These are phyloP conservation scores for Ampelomyces quisqualis DNA, from an alignment of 2,329 filamentous ascomycete genomes.

Conservation along the genomic window DNA sequence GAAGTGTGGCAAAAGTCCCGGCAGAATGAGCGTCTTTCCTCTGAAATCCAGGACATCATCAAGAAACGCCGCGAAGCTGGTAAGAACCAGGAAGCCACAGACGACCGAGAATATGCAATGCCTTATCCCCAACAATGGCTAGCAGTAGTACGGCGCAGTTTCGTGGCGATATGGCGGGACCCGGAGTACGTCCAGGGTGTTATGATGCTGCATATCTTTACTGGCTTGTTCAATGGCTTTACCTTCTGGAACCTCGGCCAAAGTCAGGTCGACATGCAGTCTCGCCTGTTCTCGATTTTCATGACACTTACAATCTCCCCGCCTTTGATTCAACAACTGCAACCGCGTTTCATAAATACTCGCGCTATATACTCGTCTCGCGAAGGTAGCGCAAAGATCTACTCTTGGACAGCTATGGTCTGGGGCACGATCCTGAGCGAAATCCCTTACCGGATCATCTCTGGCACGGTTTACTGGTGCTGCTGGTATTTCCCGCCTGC, in stretches of 20 bases:
- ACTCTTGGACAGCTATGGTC: slow-evolving; percentile 71
- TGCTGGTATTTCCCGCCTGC: slow-evolving; percentile 56
- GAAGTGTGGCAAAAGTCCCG: slow-evolving; percentile 48
- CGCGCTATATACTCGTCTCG: slow-evolving; percentile 69
- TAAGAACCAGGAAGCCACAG: slow-evolving; percentile 40
- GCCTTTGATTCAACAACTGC: slow-evolving; percentile 73
- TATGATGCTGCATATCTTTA: slow-evolving; percentile 56
- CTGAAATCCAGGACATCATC: slow-evolving; percentile 48
- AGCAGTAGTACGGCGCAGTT: slow-evolving; percentile 51
- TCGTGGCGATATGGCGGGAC: slow-evolving; percentile 65
- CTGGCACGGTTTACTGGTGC: slow-evolving; percentile 63
- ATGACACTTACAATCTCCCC: slow-evolving; percentile 74
- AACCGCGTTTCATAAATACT: slow-evolving; percentile 68
- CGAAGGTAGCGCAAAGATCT: slow-evolving; percentile 77
- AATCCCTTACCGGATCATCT: slow-evolving; percentile 67
- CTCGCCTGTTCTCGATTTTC: slow-evolving; percentile 72
- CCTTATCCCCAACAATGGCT: slow-evolving; percentile 46
- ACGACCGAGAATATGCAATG: slow-evolving; percentile 50
- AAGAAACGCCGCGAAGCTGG: slow-evolving; percentile 34
- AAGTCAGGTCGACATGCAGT: slow-evolving; percentile 50
- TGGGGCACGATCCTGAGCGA: slow-evolving; percentile 67
- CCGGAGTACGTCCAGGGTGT: slow-evolving; percentile 59
- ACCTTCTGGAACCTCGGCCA: slow-evolving; percentile 52
- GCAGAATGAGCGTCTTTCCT: slow-evolving; percentile 41
- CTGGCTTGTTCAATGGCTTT: slow-evolving; percentile 52